These are phyloP conservation scores for Tolypocladium album DNA, from an alignment of 2,329 filamentous ascomycete species.

Conservation along the genomic window DNA sequence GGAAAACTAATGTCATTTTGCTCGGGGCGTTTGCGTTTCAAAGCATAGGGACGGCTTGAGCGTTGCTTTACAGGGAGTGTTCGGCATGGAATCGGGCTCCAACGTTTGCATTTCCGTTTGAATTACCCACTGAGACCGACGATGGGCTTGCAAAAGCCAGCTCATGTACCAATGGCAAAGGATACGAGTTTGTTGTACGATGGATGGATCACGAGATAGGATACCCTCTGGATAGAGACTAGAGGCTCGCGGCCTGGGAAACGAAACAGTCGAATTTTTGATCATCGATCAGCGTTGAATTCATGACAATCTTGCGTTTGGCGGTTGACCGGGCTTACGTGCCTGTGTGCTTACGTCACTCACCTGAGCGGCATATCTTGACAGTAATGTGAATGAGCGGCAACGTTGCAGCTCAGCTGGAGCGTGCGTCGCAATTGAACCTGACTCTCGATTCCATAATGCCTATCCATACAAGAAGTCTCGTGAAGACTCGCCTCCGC, in stretches of 20 bases:
- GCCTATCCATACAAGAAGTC: background rate
- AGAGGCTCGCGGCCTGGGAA: background rate
- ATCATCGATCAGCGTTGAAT: background rate
- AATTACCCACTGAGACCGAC: background rate
- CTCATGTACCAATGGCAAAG: background rate
- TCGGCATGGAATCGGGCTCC: background rate
- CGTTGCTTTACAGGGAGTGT: background rate
- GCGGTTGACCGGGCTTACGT: background rate
- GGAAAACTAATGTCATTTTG: background rate
- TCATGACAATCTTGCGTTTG: background rate
- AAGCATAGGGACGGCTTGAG: background rate
- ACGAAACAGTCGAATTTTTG: background rate
- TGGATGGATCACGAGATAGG: background rate
- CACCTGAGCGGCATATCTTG: background rate
- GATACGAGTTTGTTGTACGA: background rate
- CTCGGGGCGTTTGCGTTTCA: background rate
- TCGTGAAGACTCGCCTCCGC: background rate
- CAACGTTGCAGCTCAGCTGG: background rate
- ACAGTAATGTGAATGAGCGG: background rate
- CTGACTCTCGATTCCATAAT: background rate
- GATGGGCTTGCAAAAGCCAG: background rate
- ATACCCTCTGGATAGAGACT: background rate
- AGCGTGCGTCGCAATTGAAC: background rate
- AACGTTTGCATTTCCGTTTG: background rate
- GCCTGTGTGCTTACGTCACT: background rate